A percentile compares a stretch with the other conserved stretches of the same genome.
phyloP scores from a whole-genome alignment of 2,329 filamentous ascomycete genomes.

The Trichoderma sp. region DNA sequence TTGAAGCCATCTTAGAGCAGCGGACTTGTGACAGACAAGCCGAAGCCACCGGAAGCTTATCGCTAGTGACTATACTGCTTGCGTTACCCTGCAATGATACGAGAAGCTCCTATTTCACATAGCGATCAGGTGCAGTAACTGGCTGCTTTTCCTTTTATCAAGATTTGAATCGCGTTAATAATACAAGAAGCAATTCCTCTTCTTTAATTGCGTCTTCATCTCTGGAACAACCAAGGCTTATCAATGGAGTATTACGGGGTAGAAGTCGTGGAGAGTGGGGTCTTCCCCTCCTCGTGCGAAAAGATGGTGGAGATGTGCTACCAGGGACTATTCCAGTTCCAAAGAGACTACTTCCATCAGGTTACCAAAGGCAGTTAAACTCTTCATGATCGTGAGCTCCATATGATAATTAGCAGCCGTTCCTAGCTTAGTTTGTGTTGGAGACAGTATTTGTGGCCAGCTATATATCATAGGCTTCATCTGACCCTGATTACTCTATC shows the following conservation, averaged over 20 bases:
- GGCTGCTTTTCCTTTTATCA: not conserved
- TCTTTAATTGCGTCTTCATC: not conserved
- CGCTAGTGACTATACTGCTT: not conserved
- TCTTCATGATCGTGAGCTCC: not conserved
- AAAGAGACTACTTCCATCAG: not conserved
- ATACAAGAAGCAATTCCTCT: not conserved
- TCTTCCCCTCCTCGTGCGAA: slow-evolving; percentile 11
- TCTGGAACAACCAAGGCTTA: not conserved
- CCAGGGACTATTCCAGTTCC: not conserved
- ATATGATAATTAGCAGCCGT: slow-evolving; percentile 17
- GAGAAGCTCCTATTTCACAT: not conserved
- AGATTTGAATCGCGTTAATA: not conserved
- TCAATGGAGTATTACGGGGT: not conserved
- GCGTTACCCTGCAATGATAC: not conserved
- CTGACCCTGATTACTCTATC: not conserved
- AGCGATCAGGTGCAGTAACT: too few relatives aligned
- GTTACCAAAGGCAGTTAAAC: slow-evolving; percentile 11
- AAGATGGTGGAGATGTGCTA: slow-evolving; percentile 9
- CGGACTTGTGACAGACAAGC: not conserved
- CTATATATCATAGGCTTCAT: not conserved
- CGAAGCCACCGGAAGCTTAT: not conserved
- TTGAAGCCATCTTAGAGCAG: not conserved
- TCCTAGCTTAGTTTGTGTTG: slow-evolving; percentile 3
- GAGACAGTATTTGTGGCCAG: not conserved
- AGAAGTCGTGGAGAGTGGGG: slow-evolving; percentile 9